These are phyloP conservation scores for Claviceps maximensis DNA, from an alignment of 2,329 filamentous ascomycete genomes.

Conservation along the genomic window DNA sequence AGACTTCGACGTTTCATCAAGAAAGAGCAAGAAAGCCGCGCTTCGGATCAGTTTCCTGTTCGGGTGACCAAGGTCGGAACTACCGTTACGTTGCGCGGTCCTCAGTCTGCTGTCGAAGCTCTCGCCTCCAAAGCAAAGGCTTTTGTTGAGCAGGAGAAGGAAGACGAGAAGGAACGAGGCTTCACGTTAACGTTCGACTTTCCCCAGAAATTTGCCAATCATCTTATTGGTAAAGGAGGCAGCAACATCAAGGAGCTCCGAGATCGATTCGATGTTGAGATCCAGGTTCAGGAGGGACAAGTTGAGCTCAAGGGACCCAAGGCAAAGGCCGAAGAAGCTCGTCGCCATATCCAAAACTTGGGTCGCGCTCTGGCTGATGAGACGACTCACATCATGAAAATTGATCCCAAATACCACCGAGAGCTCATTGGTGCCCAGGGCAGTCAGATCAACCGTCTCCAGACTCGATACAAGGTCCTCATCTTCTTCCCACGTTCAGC, in stretches of 20 bases:
- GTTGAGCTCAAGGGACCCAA: constrained; percentile 93
- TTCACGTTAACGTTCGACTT: constrained; percentile 83
- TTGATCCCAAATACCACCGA: constrained; percentile 86
- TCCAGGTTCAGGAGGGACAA: constrained; percentile 87
- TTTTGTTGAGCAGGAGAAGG: constrained; percentile 78
- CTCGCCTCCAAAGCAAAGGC: constrained; percentile 59
- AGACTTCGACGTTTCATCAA: constrained; percentile 51
- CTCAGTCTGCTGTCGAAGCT: constrained; percentile 55
- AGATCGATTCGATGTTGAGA: constrained; percentile 55
- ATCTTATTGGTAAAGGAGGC: constrained; percentile 58
- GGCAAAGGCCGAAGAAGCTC: constrained; percentile 82
- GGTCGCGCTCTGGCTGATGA: constrained; percentile 83
- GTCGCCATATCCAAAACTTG: constrained; percentile 65
- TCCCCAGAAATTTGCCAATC: constrained; percentile 86
- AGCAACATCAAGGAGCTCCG: constrained; percentile 53
- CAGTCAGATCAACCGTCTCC: constrained; percentile 77
- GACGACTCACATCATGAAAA: constrained; percentile 72
- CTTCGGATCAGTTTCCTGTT: constrained; percentile 45
- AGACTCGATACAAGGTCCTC: constrained; percentile 83
- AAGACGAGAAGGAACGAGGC: constrained; percentile 86
- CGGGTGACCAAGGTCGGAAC: constrained; percentile 46
- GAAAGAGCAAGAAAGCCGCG: constrained; percentile 45
- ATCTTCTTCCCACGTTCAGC: constrained; percentile 76
- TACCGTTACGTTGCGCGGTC: constrained; percentile 63
- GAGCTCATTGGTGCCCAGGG: constrained; percentile 87